Evolutionary conservation across 768 basidiomycete genomes (phyloP).

Genomic region (Mycena galericulata): DNA sequence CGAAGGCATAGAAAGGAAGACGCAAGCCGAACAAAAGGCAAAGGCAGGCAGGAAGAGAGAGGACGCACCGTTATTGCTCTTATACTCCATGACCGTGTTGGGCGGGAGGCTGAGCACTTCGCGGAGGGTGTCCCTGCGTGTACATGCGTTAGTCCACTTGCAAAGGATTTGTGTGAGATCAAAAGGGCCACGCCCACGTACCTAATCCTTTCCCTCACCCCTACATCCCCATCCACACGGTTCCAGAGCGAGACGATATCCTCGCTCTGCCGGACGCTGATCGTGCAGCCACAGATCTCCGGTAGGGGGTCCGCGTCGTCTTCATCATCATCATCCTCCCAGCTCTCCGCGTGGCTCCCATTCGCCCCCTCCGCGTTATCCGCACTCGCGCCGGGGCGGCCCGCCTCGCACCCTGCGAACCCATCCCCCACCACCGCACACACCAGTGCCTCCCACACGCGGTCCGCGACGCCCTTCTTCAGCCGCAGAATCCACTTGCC

Average conservation of each 20-base stretch:
- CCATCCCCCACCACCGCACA: slow-evolving; percentile 91
- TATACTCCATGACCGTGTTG: slow-evolving; percentile 92
- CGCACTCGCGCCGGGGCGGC: no score
- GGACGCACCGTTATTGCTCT: slow-evolving; percentile 89
- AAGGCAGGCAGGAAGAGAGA: no score
- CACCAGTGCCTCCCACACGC: slow-evolving; percentile 91
- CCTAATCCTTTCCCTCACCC: slow-evolving; percentile 86
- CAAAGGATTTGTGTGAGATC: no score
- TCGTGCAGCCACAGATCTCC: slow-evolving; percentile 94
- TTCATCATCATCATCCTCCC: slow-evolving; percentile 52
- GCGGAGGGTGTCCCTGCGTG: slow-evolving; percentile 80
- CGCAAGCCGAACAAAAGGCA: no score
- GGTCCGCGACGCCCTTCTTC: slow-evolving; percentile 90
- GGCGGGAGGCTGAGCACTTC: slow-evolving; percentile 80
- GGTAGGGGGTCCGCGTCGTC: slow-evolving; percentile 63
- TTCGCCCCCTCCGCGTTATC: no score
- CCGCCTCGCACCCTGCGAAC: slow-evolving; percentile 75
- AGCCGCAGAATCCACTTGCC: slow-evolving; percentile 97
- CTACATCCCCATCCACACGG: slow-evolving; percentile 79
- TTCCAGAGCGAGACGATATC: slow-evolving; percentile 97
- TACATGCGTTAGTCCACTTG: no score
- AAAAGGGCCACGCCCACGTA: slow-evolving; percentile 61
- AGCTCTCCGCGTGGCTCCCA: slow-evolving; percentile 26
- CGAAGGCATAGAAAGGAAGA: no score
- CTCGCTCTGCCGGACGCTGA: slow-evolving; percentile 93